Evolutionary conservation across 140 eudicot species (phyloP), one percentile per base, ranked within the genome.

Genomic region (Senecio squalidus): DNA sequence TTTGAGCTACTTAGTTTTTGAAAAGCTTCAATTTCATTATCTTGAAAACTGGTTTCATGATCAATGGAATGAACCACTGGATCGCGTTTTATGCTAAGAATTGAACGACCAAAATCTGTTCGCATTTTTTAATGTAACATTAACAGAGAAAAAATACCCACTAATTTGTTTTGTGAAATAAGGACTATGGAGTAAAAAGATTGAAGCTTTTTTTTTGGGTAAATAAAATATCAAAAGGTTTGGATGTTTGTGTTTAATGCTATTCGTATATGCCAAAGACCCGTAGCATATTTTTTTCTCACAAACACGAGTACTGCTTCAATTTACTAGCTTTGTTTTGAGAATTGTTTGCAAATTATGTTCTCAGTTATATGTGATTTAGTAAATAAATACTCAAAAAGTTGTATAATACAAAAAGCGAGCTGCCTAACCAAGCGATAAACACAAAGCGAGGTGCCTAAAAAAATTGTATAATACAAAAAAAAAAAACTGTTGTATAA

Each of bases 11-110:
- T 48, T 74, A n/a, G 79, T 26, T 58, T 64, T 53, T 83, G 93
- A 54, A 83, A 83, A 2, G 76, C 63, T 21, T 79, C 86, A 3
- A 84, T 51, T 41, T 78, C 82, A 0, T 58, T 33, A 5, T 71
- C 81, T 46, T 76, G 82, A 65, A 58, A 64, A 9, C 76, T 46
- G 36, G 72, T 18, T 18, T 65, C 84, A 34, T 74, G 76, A 16
- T 80, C 95, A 70, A 82, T 76, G 4, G 86, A 71, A 46, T 82
- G 95, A 36, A 76, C 79, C 16, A 68, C 77, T 43, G 82, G 85
- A 52, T 86, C 95, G 7, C 82, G 82, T 28, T 74, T 78, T 17
- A 71, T 62, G 31, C 71, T 64, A 5, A 71, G 59, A 18, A 71
- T 62, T 33, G 76, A 71, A 53, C 66, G 64, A 5, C 76, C 76